Percentiles rank a stretch among this genome's conserved stretches.
phyloP scores from a whole-genome alignment of 768 basidiomycete species.

The Tricholoma bakamatsutake region DNA sequence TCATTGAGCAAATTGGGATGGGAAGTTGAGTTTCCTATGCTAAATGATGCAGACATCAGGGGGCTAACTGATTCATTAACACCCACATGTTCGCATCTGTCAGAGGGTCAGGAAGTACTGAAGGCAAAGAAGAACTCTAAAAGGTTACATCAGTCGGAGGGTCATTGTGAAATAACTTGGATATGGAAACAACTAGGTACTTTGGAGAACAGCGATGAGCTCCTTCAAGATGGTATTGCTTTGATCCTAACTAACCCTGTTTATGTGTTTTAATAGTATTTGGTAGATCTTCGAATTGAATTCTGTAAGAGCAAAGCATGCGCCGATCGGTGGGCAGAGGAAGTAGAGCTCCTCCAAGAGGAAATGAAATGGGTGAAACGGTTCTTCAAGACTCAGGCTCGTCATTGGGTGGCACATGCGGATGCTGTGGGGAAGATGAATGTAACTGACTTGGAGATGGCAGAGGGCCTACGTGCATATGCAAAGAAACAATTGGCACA shows the following conservation, averaged over 20 bases:
- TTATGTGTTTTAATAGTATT: not conserved
- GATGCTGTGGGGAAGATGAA: not conserved
- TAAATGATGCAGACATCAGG: slow-evolving; percentile 8
- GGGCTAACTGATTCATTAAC: slow-evolving; percentile 1
- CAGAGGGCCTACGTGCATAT: not conserved
- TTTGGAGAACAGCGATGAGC: not conserved
- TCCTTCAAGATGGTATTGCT: slow-evolving; percentile 11
- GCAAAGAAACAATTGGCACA: not conserved
- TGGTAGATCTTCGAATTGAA: slow-evolving; percentile 9
- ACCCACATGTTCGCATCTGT: not conserved
- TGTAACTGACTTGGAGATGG: not conserved
- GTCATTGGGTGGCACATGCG: not conserved
- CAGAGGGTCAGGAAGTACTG: not conserved
- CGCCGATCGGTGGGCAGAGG: slow-evolving; percentile 9
- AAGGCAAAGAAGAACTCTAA: not conserved
- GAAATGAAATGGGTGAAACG: slow-evolving; percentile 6
- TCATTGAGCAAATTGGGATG: slow-evolving; percentile 1
- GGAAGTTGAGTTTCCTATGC: slow-evolving; percentile 4
- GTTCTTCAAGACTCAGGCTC: slow-evolving; percentile 4
- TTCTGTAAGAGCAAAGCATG: slow-evolving; percentile 8
- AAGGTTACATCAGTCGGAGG: slow-evolving; percentile 2
- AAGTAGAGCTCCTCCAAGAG: slow-evolving; percentile 6
- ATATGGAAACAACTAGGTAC: slow-evolving; percentile 13
- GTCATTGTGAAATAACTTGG: slow-evolving; percentile 10
- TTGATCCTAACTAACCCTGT: not conserved